A percentile compares a stretch with the other conserved stretches of the same genome.
phyloP scores from a whole-genome alignment of 2,329 filamentous ascomycete species.

The Fusarium brachygibbosum region DNA sequence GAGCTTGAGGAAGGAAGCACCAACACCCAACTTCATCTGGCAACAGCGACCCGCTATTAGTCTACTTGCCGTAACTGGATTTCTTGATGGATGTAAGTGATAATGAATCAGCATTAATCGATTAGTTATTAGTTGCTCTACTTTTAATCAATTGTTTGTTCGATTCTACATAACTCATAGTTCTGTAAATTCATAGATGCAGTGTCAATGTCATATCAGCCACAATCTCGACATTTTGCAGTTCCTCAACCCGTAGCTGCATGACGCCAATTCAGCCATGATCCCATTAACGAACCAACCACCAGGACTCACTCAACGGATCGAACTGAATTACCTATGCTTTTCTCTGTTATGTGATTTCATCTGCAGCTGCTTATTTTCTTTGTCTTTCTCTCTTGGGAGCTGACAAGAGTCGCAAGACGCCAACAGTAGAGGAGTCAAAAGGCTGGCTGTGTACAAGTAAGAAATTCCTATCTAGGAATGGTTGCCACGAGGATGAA shows the following conservation, averaged over 20 bases:
- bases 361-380: slow-evolving; percentile 2
- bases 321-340: not conserved
- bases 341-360: not conserved
- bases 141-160: not conserved
- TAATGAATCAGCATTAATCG: not conserved
- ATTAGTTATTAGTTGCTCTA: not conserved
- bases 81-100: not conserved
- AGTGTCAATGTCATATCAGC: slow-evolving; percentile 1
- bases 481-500: slow-evolving; percentile 34
- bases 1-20: slow-evolving; percentile 29
- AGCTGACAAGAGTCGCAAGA: slow-evolving; percentile 16
- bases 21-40: not conserved
- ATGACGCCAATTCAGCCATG: slow-evolving; percentile 36
- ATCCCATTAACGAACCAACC: slow-evolving; percentile 28
- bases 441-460: not conserved
- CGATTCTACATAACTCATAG: not conserved
- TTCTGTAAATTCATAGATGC: not conserved
- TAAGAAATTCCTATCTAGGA: slow-evolving; percentile 8
- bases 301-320: not conserved
- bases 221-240: slow-evolving; percentile 19
- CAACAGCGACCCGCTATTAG: not conserved
- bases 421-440: slow-evolving; percentile 12
- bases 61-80: not conserved
- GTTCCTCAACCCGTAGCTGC: slow-evolving; percentile 15
- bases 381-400: not conserved